Evolutionary conservation across 129 eudicot species (phyloP), one percentile per base, ranked within the genome.

Genomic region (Helichrysum umbraculigerum): DNA sequence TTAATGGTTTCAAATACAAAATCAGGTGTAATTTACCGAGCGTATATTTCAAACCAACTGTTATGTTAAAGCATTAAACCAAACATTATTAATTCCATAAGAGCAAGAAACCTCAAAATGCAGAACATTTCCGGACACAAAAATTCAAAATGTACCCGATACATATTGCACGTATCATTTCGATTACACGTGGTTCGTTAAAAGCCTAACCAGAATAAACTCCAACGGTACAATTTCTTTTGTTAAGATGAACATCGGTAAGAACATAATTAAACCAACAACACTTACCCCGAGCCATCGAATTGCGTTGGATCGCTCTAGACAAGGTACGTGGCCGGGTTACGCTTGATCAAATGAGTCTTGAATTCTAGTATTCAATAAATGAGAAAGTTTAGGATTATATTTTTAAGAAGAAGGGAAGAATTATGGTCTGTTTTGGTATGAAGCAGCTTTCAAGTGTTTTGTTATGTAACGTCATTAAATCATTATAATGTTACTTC

Each of bases 301-400:
- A 74, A 58, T 44, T 74, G 56, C 76, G 70, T 66, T 41, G 51
- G 17, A 80, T 73, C 9, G 79, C 51, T 80, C 64, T 74, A 74
- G 62, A 67, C 76, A 80, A 74, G 83, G 41, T 64, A 20, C 0
- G 52, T 44, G 76, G 66, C 25, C 15, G 59, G 29, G 25, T 39
- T 39, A 39, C 3, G 47, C 7, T 39, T 39, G 47, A 39, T 39
- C 47, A 9, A 39, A 39, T 19, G 63, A 17, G 50, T n/a, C 3
- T 4, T 14, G 0, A 44, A 12, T 44, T 44, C 4, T 11, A 44
- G 52, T 44, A 11, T 44, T 3, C 52, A 12, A 12, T 44, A 11
- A 44, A 44, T 44, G 17, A 44, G 4, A 10, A 42, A 10, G 15
- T 42, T 42, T 42, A 42, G 51, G 47, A 42, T 42, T 42, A 60